Evolutionary conservation across 345 rosid genomes (phyloP).

Genomic region (Lumnitzera littorea): DNA sequence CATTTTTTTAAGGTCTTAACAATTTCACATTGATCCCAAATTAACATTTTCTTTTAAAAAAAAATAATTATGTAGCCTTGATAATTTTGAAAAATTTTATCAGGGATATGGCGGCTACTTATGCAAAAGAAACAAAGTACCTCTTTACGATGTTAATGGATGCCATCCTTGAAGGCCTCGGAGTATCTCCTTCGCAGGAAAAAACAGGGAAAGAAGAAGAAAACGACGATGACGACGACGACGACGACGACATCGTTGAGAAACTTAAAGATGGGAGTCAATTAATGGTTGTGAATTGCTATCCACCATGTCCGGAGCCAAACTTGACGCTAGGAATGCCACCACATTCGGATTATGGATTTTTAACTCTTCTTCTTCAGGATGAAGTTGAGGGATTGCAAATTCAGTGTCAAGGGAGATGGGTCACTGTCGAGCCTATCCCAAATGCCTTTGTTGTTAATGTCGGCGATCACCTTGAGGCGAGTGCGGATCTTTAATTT

Average conservation of each 20-base stretch:
- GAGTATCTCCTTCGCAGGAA: constrained; percentile 6
- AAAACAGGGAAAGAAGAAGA: neutral
- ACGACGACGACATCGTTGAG: too few species aligned
- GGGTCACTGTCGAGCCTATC: constrained; percentile 26
- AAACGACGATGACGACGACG: neutral
- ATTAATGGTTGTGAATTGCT: constrained; percentile 18
- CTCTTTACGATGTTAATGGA: constrained; percentile 20
- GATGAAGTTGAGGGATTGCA: constrained; percentile 32
- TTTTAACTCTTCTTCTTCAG: constrained; percentile 32
- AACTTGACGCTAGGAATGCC: constrained; percentile 28
- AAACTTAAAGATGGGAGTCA: constrained; percentile 16
- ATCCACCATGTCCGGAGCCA: constrained; percentile 35
- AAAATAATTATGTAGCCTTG: too few species aligned
- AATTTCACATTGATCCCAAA: too few species aligned
- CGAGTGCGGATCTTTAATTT: neutral
- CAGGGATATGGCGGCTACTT: constrained; percentile 24
- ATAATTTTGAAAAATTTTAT: neutral
- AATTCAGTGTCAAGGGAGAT: constrained; percentile 23
- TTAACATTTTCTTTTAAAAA: too few species aligned
- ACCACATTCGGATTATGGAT: constrained; percentile 34
- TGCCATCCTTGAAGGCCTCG: constrained; percentile 29
- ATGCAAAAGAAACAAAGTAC: constrained; percentile 18
- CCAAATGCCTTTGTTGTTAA: constrained; percentile 26
- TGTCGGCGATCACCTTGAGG: constrained; percentile 42
- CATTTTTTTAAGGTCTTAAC: too few species aligned